Base-by-base conservation (phyloP, 2,329 filamentous ascomycete species). In the Aspergillus ruber region DNA sequence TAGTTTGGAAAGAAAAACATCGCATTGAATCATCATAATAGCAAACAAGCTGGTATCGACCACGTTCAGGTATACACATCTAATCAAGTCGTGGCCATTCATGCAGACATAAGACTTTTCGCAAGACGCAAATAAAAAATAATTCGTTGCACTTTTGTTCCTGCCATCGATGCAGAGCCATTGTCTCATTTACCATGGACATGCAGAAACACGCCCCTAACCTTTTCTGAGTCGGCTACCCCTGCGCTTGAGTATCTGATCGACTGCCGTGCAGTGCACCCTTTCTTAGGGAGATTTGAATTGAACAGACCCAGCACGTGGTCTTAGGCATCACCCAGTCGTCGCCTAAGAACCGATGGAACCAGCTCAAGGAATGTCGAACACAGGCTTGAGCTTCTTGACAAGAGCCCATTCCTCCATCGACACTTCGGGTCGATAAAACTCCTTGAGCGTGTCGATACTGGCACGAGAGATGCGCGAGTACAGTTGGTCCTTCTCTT, bases 381-480 rank as follows among this genome's bases (percentile, higher is more conserved):
- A 96, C 57, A 95, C 66, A 36, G 88, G 84, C 82, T 98, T 98
- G 65, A 98, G 76, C 79, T 95, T 95, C 72, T 91, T 88, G 64
- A 98, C 89, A 55, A 98, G 77, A 63, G 82, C 78, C 93, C 93
- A 98, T 74, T 98, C 93, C 9, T 97, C 93, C 72, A 87, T 91
- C 43, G 79, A 80, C 38, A 96, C 88, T 51, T 96, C 90, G 49
- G 82, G 75, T 48, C 90, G 80, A 75, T 96, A 98, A 68, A 89
- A 96, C 65, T 96, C 88, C 79, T 98, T 98, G 55, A 98, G 81
- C 7, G 85, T 90, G 72, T 98, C 88, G 68, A 98, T 98, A 63
- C 86, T 93, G 58, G 82, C 79, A 57, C 93, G 81, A 39, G 87
- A 93, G 61, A 98, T 89, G 50, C 86, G 77, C 56, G 86, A 91